A percentile compares a stretch with the other conserved stretches of the same genome.
Evolutionary conservation across 176 grass and related monocot species (phyloP).

Genomic region (Lolium rigidum): DNA sequence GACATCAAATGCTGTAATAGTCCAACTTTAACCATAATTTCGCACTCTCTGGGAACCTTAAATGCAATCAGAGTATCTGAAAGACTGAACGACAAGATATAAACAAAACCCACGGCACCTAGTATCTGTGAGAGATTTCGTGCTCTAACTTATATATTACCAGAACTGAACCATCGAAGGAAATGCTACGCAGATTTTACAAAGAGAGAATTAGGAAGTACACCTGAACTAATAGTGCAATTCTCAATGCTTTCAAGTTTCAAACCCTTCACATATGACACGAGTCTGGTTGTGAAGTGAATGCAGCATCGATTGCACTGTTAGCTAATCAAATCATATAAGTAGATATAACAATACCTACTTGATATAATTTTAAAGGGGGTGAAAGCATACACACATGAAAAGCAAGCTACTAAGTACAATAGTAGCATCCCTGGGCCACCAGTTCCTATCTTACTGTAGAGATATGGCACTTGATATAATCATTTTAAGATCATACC

Average conservation of each 20-base stretch:
- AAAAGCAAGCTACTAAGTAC: neutral
- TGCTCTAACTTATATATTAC: neutral
- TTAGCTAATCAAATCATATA: slow-evolving; percentile 3
- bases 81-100: neutral
- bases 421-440: neutral
- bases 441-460: neutral
- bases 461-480: neutral
- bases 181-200: neutral
- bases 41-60: neutral
- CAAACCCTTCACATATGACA: neutral
- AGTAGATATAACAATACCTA: neutral
- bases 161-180: neutral
- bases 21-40: neutral
- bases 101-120: slow-evolving; percentile 4
- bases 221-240: neutral
- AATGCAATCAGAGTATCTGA: neutral
- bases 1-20: neutral
- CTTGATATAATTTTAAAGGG: neutral
- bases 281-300: neutral
- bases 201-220: slow-evolving; percentile 4
- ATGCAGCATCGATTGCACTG: neutral
- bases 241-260: slow-evolving; percentile 12
- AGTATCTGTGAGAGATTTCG: neutral
- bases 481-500: neutral
- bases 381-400: neutral